Evolutionary conservation across 176 grass and related monocot genomes (phyloP).

Genomic region (Calamus simplicifolius): DNA sequence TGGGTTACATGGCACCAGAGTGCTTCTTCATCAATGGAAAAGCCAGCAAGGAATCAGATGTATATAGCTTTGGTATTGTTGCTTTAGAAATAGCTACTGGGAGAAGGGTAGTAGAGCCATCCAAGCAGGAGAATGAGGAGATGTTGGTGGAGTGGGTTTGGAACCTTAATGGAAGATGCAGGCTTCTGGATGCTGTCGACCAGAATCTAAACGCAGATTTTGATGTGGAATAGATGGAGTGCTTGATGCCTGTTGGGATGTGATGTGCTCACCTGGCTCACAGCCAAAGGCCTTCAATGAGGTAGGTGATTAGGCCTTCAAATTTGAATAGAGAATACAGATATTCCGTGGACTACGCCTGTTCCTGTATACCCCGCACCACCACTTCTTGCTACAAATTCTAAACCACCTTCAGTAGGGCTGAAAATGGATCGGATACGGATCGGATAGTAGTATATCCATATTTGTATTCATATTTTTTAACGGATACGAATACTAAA

Average conservation of each 20-base stretch:
- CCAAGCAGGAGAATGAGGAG: not conserved
- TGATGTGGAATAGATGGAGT: not conserved
- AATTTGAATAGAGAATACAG: not conserved
- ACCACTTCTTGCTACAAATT: no score
- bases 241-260: conserved; percentile 9
- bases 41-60: conserved; percentile 14
- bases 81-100: conserved; percentile 8
- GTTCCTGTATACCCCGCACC: not conserved
- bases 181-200: not conserved
- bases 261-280: conserved; percentile 7
- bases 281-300: conserved; percentile 1
- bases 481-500: no score
- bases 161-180: not conserved
- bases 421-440: no score
- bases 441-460: no score
- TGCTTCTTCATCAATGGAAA: conserved; percentile 6
- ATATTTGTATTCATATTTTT: no score
- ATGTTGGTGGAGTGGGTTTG: conserved; percentile 10
- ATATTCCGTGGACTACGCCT: not conserved
- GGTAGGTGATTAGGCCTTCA: conserved; percentile 3
- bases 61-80: conserved; percentile 17
- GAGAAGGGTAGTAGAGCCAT: conserved; percentile 3
- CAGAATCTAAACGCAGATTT: not conserved
- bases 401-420: no score
- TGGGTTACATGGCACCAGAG: conserved; percentile 15